phyloP scores from a whole-genome alignment of 1,284 basidiomycete species.

The Fistulina hepatica region DNA sequence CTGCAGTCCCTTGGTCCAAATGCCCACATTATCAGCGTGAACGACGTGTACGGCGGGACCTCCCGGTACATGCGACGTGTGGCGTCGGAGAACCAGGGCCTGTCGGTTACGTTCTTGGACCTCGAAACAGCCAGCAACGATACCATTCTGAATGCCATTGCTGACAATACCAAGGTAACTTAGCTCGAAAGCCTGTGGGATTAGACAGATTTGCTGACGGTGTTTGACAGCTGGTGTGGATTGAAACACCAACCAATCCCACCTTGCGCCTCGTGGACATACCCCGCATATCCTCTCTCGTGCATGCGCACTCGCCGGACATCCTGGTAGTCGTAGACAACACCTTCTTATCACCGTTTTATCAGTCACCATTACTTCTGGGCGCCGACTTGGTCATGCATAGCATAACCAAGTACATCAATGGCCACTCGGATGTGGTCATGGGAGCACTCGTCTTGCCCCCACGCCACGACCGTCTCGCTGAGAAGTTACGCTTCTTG shows the following conservation, averaged over 20 bases:
- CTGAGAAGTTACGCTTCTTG: constrained; percentile 66
- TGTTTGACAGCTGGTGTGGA: constrained; percentile 74
- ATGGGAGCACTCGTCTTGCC: constrained; percentile 77
- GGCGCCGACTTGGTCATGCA: constrained; percentile 81
- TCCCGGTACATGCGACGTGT: constrained; percentile 79
- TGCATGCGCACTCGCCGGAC: constrained; percentile 43
- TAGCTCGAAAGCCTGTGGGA: neutral
- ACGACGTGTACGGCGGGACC: constrained; percentile 91
- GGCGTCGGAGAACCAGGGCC: constrained; percentile 58
- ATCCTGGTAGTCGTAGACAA: constrained; percentile 83
- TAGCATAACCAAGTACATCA: constrained; percentile 85
- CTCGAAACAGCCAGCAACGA: constrained; percentile 62
- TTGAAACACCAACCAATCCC: constrained; percentile 94
- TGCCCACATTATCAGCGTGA: constrained; percentile 80
- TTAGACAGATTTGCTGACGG: constrained; percentile 5
- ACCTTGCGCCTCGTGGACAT: constrained; percentile 84
- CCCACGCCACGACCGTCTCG: constrained; percentile 34
- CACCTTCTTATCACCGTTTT: constrained; percentile 90
- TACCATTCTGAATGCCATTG: constrained; percentile 52
- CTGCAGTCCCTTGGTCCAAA: constrained; percentile 64
- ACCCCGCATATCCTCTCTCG: constrained; percentile 49
- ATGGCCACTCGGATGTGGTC: constrained; percentile 88
- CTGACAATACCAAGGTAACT: constrained; percentile 69
- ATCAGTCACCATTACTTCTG: constrained; percentile 76
- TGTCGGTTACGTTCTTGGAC: constrained; percentile 81